These are phyloP conservation scores for Arabidopsis suecica DNA, from an alignment of 345 rosid species.

Conservation along the genomic window DNA sequence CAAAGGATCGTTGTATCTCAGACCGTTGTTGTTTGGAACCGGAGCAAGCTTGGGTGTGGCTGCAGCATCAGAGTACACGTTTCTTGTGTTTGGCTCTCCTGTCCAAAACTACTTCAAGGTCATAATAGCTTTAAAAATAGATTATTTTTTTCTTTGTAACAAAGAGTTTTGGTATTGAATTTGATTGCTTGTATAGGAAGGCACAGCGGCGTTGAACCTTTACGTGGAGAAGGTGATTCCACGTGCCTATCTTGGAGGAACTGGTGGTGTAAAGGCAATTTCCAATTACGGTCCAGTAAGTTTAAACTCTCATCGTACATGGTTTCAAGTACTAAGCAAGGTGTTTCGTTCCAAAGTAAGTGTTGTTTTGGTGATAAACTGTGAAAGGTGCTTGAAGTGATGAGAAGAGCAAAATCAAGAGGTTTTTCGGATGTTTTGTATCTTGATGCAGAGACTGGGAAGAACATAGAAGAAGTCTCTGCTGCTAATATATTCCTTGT, in stretches of 20 bases:
- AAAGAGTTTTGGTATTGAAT: neutral
- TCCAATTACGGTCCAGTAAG: slow-evolving; percentile 79
- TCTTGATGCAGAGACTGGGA: slow-evolving; percentile 72
- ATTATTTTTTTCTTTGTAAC: neutral
- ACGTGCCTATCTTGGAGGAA: slow-evolving; percentile 70
- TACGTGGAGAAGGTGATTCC: slow-evolving; percentile 62
- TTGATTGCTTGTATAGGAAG: slow-evolving; percentile 52
- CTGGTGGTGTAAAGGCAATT: slow-evolving; percentile 71
- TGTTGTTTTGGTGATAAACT: slow-evolving; percentile 8
- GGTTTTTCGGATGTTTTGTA: slow-evolving; percentile 87
- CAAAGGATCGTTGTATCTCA: slow-evolving; percentile 77
- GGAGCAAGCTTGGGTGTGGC: slow-evolving; percentile 76
- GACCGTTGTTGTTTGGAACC: slow-evolving; percentile 82
- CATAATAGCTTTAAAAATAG: neutral
- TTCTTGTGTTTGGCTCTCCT: slow-evolving; percentile 74
- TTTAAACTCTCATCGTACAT: neutral
- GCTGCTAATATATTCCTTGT: slow-evolving; percentile 80
- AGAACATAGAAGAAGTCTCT: slow-evolving; percentile 83
- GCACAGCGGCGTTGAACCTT: slow-evolving; percentile 59
- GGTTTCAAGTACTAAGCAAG: neutral
- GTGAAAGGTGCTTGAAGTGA: slow-evolving; percentile 67
- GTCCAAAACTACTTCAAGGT: slow-evolving; percentile 91
- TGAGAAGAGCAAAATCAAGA: slow-evolving; percentile 65
- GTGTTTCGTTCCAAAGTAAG: neutral
- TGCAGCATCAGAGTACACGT: slow-evolving; percentile 77